phyloP scores from a whole-genome alignment of 306 rosid species.

The Calophaca sinica region DNA sequence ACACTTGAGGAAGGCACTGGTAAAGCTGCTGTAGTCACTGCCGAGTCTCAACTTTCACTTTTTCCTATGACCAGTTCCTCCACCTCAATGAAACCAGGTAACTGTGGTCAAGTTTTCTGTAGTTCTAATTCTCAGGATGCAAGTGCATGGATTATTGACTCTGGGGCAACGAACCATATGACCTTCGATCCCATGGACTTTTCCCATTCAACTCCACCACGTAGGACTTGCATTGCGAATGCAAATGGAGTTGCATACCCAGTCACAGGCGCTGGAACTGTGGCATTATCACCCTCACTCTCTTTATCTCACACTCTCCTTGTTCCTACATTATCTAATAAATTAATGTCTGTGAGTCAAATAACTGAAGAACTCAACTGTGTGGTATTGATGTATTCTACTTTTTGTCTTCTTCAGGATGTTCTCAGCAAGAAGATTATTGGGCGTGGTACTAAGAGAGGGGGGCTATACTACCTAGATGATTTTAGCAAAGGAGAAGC shows the following conservation, averaged over 20 bases:
- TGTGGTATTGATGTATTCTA: neutral
- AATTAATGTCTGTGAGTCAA: neutral
- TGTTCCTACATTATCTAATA: neutral
- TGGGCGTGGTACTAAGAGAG: neutral
- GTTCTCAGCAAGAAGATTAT: neutral
- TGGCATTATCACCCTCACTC: neutral
- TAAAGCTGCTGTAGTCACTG: neutral
- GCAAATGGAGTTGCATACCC: too few relatives aligned
- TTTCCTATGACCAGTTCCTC: neutral
- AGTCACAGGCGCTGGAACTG: neutral
- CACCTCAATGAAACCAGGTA: neutral
- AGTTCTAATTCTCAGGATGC: too few relatives aligned
- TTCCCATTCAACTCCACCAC: too few relatives aligned
- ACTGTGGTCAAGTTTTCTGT: neutral
- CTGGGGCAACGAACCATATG: neutral
- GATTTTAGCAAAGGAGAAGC: neutral
- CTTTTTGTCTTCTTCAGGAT: neutral
- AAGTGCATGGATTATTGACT: too few relatives aligned
- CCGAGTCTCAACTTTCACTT: neutral
- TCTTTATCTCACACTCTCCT: neutral
- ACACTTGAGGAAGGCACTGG: neutral
- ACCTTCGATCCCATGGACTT: neutral
- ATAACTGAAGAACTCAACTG: neutral
- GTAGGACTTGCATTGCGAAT: too few relatives aligned
- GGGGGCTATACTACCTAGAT: neutral